phyloP scores from a whole-genome alignment of 805 yeast genomes.

The Candida michaelii region DNA sequence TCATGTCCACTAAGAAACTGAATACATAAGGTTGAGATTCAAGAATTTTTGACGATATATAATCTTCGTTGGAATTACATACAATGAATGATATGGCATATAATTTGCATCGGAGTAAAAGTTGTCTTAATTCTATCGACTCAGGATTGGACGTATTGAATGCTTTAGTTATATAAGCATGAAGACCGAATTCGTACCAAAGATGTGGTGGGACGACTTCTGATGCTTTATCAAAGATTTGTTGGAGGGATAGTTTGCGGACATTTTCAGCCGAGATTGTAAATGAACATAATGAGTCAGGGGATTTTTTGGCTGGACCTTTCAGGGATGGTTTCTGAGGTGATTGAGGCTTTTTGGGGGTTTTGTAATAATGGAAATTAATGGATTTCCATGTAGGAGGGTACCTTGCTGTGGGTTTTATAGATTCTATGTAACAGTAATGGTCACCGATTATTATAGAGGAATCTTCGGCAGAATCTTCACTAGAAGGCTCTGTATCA shows the following conservation, averaged over 20 bases:
- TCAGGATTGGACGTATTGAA: slow-evolving; percentile 59
- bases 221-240: slow-evolving; percentile 61
- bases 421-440: slow-evolving; percentile 45
- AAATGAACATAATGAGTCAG: slow-evolving; percentile 54
- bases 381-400: slow-evolving; percentile 15
- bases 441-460: slow-evolving; percentile 36
- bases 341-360: slow-evolving; percentile 50
- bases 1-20: slow-evolving; percentile 65
- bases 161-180: slow-evolving; percentile 68
- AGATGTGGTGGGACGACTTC: slow-evolving; percentile 58
- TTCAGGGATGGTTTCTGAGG: background rate
- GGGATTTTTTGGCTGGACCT: slow-evolving; percentile 1
- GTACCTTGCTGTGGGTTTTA: slow-evolving; percentile 6
- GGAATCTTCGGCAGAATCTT: background rate
- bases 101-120: slow-evolving; percentile 63
- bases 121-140: slow-evolving; percentile 53
- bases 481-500: background rate
- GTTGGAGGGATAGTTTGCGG: slow-evolving; percentile 53
- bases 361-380: slow-evolving; percentile 32
- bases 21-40: slow-evolving; percentile 71
- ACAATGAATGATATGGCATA: slow-evolving; percentile 65
- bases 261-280: slow-evolving; percentile 56
- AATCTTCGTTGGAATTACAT: slow-evolving; percentile 55
- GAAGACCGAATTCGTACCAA: slow-evolving; percentile 62
- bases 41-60: slow-evolving; percentile 62